Conservation (phyloP, 495 filamentous ascomycete genomes). For the Aspergillus kassunensis region DNA sequence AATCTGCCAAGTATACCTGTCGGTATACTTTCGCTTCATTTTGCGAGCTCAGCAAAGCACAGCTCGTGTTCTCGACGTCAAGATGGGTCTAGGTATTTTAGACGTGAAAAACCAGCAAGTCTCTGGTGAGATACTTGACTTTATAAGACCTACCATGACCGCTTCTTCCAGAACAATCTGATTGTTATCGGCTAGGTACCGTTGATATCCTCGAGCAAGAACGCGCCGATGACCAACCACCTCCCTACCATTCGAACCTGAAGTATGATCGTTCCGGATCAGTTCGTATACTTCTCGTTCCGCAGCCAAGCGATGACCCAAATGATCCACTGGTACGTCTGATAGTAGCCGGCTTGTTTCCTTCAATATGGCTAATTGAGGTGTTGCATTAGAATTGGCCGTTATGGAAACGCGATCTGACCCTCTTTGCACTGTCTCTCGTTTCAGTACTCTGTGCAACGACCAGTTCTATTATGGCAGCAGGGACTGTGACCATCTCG, state of each 20-base stretch:
- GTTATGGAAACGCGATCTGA: constrained; percentile 78
- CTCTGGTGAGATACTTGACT: constrained; percentile 55
- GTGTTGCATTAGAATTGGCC: constrained; percentile 74
- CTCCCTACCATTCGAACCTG: constrained; percentile 38
- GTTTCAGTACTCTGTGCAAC: constrained; percentile 76
- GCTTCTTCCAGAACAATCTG: background rate
- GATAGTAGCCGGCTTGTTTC: background rate
- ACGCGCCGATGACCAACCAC: constrained; percentile 34
- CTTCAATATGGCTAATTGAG: constrained; percentile 11
- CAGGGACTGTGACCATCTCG: constrained; percentile 72
- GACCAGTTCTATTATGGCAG: constrained; percentile 79
- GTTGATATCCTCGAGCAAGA: constrained; percentile 60
- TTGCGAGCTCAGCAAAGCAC: background rate
- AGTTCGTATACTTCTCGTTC: constrained; percentile 68
- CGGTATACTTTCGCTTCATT: background rate
- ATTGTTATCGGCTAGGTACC: constrained; percentile 46
- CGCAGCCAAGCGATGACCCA: constrained; percentile 76
- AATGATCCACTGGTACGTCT: constrained; percentile 66
- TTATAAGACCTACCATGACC: background rate
- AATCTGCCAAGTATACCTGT: background rate
- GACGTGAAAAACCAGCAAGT: constrained; percentile 64
- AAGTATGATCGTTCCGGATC: constrained; percentile 70
- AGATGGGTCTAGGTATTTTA: constrained; percentile 82
- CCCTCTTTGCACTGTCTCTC: constrained; percentile 71
- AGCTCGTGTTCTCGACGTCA: too few species aligned